These are phyloP conservation scores for Verticillium albo-atrum DNA, from an alignment of 2,329 filamentous ascomycete species.

Conservation along the genomic window DNA sequence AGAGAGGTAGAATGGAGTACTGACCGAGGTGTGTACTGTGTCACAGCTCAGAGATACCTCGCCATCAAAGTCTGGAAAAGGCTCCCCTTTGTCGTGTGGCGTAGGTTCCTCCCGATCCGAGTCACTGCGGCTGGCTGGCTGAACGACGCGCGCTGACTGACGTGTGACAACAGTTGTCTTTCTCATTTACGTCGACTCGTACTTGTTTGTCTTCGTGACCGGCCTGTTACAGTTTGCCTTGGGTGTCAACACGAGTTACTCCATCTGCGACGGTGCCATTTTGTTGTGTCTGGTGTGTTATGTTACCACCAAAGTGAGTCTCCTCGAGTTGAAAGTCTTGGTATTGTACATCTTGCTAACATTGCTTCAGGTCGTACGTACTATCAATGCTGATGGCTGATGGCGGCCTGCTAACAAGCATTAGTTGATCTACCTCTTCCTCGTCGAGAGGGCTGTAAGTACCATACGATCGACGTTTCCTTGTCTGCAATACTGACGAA, in stretches of 20 bases:
- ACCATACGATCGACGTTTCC: background rate
- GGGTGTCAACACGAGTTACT: constrained; percentile 45
- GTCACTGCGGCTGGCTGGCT: background rate
- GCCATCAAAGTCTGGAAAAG: constrained; percentile 33
- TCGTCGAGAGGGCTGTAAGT: constrained; percentile 59
- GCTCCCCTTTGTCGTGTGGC: constrained; percentile 37
- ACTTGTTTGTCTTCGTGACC: constrained; percentile 53
- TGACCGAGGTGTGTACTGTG: background rate
- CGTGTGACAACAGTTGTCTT: constrained; percentile 48
- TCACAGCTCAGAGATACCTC: constrained; percentile 29
- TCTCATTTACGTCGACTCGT: constrained; percentile 56
- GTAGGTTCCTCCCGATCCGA: constrained; percentile 23
- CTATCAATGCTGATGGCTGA: background rate
- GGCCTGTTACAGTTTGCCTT: constrained; percentile 53
- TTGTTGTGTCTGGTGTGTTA: constrained; percentile 58
- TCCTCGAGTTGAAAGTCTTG: background rate
- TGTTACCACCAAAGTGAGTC: constrained; percentile 54
- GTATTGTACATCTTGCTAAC: background rate
- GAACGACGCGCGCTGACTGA: background rate
- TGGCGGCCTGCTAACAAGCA: background rate
- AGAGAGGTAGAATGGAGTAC: background rate
- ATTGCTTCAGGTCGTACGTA: constrained; percentile 24
- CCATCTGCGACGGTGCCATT: constrained; percentile 53
- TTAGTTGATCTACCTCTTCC: constrained; percentile 58
- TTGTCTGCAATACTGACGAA: constrained; percentile 7